Conservation (phyloP, 345 rosid species). For the Schrenkiella parvula region DNA sequence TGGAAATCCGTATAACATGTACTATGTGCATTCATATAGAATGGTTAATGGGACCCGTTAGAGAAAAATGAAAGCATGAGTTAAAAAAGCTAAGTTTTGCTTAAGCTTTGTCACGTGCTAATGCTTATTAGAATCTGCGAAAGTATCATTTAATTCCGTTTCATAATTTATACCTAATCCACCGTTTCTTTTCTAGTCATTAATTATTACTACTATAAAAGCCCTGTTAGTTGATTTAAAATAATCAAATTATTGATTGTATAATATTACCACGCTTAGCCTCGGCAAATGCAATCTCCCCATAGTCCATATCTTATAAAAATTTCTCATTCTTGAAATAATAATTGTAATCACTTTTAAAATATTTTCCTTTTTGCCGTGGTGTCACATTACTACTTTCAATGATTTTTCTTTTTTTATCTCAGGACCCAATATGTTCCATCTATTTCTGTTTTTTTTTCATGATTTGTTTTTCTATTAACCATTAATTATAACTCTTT, state of each 20-base stretch:
- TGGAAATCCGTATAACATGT: conserved; percentile 11
- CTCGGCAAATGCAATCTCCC: conserved; percentile 13
- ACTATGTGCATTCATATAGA: neutral
- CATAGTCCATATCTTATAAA: neutral
- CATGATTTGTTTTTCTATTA: conserved; percentile 11
- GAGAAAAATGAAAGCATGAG: conserved; percentile 26
- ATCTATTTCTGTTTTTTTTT: conserved; percentile 2
- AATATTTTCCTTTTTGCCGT: neutral
- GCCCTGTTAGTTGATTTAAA: conserved; percentile 20
- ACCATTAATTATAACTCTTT: neutral
- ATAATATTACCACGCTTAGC: conserved; percentile 26
- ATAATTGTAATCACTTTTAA: conserved; percentile 19
- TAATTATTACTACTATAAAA: neutral
- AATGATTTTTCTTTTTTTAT: conserved; percentile 24
- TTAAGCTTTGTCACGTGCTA: conserved; percentile 34
- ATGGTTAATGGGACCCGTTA: conserved; percentile 1
- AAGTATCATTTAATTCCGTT: conserved; percentile 20
- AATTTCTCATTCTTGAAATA: neutral
- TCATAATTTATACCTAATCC: conserved; percentile 24
- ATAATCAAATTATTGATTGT: neutral
- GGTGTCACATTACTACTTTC: conserved; percentile 29
- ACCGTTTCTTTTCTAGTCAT: conserved; percentile 3
- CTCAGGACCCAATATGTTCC: conserved; percentile 27
- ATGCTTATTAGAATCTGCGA: conserved; percentile 22
- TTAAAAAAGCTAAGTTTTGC: conserved; percentile 1